These are phyloP conservation scores for Phytophthora meadii DNA, from an alignment of 352 stramenopile species.

Conservation along the genomic window DNA sequence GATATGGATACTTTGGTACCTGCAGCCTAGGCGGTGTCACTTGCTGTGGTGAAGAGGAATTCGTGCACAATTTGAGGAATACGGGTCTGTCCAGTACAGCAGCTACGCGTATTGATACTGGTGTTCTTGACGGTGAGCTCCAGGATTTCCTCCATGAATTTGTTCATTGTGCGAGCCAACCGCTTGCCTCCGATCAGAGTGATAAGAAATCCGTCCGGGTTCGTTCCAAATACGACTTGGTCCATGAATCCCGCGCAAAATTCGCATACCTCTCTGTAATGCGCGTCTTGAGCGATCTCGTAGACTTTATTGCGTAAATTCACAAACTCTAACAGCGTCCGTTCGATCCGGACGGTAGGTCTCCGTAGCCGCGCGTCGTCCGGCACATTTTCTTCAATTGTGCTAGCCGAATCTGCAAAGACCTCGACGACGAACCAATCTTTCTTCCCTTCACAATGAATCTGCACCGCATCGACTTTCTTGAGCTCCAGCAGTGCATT, in stretches of 20 bases:
- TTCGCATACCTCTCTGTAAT: conserved; percentile 22
- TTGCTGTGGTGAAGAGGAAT: conserved; percentile 34
- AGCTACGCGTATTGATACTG: conserved; percentile 9
- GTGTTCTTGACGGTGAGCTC: conserved; percentile 16
- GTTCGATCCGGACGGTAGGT: conserved; percentile 24
- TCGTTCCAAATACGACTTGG: conserved; percentile 35
- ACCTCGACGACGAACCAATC: conserved; percentile 25
- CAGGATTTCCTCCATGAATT: conserved; percentile 27
- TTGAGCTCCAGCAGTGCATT: conserved; percentile 32
- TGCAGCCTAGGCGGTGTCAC: conserved; percentile 5
- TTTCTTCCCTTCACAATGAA: conserved; percentile 20
- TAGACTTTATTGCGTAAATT: conserved; percentile 33
- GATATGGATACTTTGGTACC: background rate
- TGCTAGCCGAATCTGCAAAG: conserved; percentile 10
- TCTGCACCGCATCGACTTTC: conserved; percentile 22
- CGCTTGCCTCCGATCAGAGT: conserved; percentile 18
- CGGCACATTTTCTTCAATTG: background rate
- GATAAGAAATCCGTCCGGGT: conserved; percentile 31
- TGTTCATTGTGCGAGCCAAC: conserved; percentile 18
- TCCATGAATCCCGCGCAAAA: conserved; percentile 37
- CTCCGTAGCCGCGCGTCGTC: conserved; percentile 7
- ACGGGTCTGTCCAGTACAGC: conserved; percentile 27
- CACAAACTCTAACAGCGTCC: conserved; percentile 24
- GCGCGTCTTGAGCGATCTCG: conserved; percentile 18
- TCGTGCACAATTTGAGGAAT: conserved; percentile 35